phyloP scores from a whole-genome alignment of 306 rosid genomes.

The Pyrus bretschneideri region DNA sequence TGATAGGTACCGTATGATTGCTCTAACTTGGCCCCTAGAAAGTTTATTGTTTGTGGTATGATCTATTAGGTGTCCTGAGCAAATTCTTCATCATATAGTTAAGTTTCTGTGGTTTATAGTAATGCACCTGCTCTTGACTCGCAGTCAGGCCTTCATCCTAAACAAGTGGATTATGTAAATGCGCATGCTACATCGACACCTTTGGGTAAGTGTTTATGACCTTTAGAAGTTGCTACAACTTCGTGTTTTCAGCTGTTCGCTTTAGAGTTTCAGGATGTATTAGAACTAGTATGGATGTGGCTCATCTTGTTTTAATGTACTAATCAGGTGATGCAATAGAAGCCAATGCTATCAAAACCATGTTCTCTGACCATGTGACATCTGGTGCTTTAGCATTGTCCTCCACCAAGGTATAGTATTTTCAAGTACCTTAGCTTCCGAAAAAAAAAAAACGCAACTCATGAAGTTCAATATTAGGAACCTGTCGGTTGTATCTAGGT shows the following conservation, averaged over 20 bases:
- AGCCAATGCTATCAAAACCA: conserved; percentile 77
- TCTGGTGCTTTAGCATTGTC: conserved; percentile 73
- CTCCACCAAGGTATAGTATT: conserved; percentile 68
- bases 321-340: conserved; percentile 71
- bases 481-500: background rate
- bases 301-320: conserved; percentile 2
- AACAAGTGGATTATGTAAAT: conserved; percentile 76
- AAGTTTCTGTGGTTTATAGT: background rate
- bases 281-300: conserved; percentile 8
- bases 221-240: conserved; percentile 15
- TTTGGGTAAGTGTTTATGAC: conserved; percentile 48
- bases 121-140: conserved; percentile 14
- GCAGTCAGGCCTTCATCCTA: conserved; percentile 77
- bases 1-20: background rate
- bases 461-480: background rate
- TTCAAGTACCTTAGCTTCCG: background rate
- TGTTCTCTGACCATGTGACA: conserved; percentile 43
- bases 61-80: background rate
- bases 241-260: conserved; percentile 11
- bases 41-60: background rate
- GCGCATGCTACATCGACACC: conserved; percentile 92
- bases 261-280: background rate
- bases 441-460: background rate
- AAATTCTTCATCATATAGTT: background rate
- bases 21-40: background rate